phyloP scores from a whole-genome alignment of 2,329 filamentous ascomycete genomes.

The Alternaria viburni region DNA sequence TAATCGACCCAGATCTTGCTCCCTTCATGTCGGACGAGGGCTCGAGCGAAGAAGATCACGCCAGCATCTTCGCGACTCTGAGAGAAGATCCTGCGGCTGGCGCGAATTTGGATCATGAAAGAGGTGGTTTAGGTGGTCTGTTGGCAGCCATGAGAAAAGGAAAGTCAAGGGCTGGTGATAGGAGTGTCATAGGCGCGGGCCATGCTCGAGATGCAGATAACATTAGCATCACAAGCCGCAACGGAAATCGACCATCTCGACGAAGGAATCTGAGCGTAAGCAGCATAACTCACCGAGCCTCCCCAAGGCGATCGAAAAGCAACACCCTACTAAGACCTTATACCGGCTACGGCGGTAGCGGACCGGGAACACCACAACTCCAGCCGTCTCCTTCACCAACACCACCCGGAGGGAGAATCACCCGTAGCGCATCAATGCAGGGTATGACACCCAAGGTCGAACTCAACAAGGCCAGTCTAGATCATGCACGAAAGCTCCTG shows the following conservation, averaged over 20 bases:
- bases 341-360: constrained; percentile 47
- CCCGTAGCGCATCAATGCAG: constrained; percentile 83
- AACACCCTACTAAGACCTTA: constrained; percentile 60
- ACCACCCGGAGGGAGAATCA: constrained; percentile 49
- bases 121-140: constrained; percentile 73
- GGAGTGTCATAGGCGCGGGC: constrained; percentile 67
- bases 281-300: constrained; percentile 74
- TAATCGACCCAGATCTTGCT: constrained; percentile 95
- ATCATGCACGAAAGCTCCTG: constrained; percentile 85
- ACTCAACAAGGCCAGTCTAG: constrained; percentile 83
- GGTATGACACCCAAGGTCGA: constrained; percentile 80
- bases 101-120: constrained; percentile 74
- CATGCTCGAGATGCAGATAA: constrained; percentile 69
- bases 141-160: constrained; percentile 77
- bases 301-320: constrained; percentile 69
- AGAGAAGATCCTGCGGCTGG: constrained; percentile 66
- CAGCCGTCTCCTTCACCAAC: constrained; percentile 36
- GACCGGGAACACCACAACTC: constrained; percentile 26
- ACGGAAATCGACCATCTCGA: constrained; percentile 68
- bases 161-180: constrained; percentile 74
- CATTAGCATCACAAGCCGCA: constrained; percentile 68
- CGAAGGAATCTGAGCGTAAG: constrained; percentile 84
- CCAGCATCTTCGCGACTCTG: constrained; percentile 81
- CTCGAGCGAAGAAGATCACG: constrained; percentile 90
- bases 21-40: constrained; percentile 95